Conservation (phyloP, 768 basidiomycete genomes). For the Amanita fuliginea region DNA sequence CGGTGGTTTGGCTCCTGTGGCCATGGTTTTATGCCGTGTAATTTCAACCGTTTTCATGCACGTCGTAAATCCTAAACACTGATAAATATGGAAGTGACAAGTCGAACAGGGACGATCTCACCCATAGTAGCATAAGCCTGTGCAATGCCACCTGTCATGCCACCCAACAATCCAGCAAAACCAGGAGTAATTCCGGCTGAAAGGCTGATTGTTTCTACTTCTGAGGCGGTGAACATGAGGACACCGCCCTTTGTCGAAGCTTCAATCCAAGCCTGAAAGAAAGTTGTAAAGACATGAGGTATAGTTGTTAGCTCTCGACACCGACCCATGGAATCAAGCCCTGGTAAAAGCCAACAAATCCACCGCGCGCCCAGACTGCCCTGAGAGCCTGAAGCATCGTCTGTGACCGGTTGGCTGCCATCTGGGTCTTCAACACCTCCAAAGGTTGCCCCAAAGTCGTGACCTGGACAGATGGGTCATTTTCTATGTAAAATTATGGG, state of each 20-base stretch:
- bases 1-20: slow-evolving; percentile 73
- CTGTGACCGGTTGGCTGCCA: slow-evolving; percentile 95
- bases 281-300: neutral
- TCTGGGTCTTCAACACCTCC: slow-evolving; percentile 98
- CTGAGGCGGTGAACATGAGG: slow-evolving; percentile 90
- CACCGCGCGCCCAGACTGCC: slow-evolving; percentile 88
- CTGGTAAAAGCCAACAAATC: slow-evolving; percentile 86
- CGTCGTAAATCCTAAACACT: slow-evolving; percentile 77
- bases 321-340: slow-evolving; percentile 97
- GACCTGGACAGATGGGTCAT: slow-evolving; percentile 41
- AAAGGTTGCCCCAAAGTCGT: slow-evolving; percentile 97
- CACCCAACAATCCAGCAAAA: slow-evolving; percentile 81
- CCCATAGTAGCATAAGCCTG: slow-evolving; percentile 99
- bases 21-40: slow-evolving; percentile 87
- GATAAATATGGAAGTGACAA: neutral
- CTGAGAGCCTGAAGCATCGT: slow-evolving; percentile 78
- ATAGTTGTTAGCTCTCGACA: slow-evolving; percentile 1
- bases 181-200: slow-evolving; percentile 68
- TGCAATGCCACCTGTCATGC: slow-evolving; percentile 94
- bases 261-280: slow-evolving; percentile 90
- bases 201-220: slow-evolving; percentile 69
- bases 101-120: slow-evolving; percentile 27
- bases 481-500: slow-evolving; percentile 5
- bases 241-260: slow-evolving; percentile 98
- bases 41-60: slow-evolving; percentile 99